phyloP scores from a whole-genome alignment of 1,139 yeast species.

The Pneumocystis canis region DNA sequence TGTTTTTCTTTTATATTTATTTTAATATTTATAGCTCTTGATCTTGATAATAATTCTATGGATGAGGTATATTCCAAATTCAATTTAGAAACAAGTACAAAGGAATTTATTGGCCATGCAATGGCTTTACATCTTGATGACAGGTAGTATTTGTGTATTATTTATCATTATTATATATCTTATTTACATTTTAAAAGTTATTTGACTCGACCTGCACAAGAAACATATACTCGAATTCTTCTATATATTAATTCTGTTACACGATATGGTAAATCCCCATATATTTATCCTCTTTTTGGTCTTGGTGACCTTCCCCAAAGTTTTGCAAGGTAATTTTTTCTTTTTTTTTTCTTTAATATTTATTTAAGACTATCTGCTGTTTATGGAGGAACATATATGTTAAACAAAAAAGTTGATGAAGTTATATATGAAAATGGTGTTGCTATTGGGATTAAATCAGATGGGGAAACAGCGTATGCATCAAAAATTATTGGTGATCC shows the following conservation, averaged over 20 bases:
- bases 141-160: slow-evolving; percentile 26
- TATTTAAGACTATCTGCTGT: slow-evolving; percentile 55
- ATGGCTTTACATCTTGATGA: slow-evolving; percentile 97
- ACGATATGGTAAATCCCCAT: slow-evolving; percentile 75
- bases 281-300: slow-evolving; percentile 89
- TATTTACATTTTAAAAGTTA: slow-evolving; percentile 26
- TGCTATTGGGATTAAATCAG: slow-evolving; percentile 75
- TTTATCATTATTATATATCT: not conserved
- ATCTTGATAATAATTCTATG: slow-evolving; percentile 81
- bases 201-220: slow-evolving; percentile 78
- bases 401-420: slow-evolving; percentile 90
- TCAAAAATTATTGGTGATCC: slow-evolving; percentile 96
- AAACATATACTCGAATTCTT: slow-evolving; percentile 72
- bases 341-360: not conserved
- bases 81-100: slow-evolving; percentile 84
- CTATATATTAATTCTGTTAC: slow-evolving; percentile 84
- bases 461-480: slow-evolving; percentile 82
- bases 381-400: slow-evolving; percentile 97
- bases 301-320: slow-evolving; percentile 98
- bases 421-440: slow-evolving; percentile 59
- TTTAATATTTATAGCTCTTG: slow-evolving; percentile 27
- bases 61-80: slow-evolving; percentile 78
- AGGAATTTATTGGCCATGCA: slow-evolving; percentile 94
- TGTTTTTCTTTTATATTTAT: not conserved
- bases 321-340: slow-evolving; percentile 47